Percentiles rank a stretch among this genome's conserved stretches.
Evolutionary conservation across 2,329 filamentous ascomycete genomes (phyloP).

Genomic region (Aureobasidium sp.): DNA sequence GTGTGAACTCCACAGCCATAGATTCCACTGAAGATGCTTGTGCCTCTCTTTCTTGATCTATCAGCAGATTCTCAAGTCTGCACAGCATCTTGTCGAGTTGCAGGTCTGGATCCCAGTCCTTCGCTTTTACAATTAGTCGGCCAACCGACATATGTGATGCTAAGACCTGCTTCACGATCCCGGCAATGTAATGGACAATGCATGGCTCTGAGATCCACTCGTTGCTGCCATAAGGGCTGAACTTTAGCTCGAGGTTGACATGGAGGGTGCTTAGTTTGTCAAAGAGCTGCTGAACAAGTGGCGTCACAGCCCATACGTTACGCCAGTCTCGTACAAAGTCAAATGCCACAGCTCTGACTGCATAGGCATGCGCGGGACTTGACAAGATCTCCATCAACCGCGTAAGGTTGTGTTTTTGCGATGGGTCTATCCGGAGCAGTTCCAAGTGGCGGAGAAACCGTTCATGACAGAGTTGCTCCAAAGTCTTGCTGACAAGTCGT

Average conservation of each 20-base stretch:
- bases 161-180: neutral
- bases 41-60: neutral
- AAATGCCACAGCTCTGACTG: neutral
- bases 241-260: neutral
- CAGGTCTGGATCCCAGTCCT: neutral
- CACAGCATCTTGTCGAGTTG: neutral
- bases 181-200: neutral
- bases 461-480: neutral
- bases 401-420: neutral
- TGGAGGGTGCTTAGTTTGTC: neutral
- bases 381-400: neutral
- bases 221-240: neutral
- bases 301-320: neutral
- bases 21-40: neutral
- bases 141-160: neutral
- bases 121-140: neutral
- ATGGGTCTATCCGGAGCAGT: neutral
- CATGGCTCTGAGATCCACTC: conserved; percentile 5
- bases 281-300: neutral
- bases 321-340: neutral
- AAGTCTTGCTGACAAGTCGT: neutral
- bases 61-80: neutral
- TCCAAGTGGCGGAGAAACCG: neutral
- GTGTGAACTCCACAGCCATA: neutral
- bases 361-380: neutral